Percentiles rank a stretch among this genome's conserved stretches.
phyloP scores from a whole-genome alignment of 345 rosid genomes.

The Pistacia vera region DNA sequence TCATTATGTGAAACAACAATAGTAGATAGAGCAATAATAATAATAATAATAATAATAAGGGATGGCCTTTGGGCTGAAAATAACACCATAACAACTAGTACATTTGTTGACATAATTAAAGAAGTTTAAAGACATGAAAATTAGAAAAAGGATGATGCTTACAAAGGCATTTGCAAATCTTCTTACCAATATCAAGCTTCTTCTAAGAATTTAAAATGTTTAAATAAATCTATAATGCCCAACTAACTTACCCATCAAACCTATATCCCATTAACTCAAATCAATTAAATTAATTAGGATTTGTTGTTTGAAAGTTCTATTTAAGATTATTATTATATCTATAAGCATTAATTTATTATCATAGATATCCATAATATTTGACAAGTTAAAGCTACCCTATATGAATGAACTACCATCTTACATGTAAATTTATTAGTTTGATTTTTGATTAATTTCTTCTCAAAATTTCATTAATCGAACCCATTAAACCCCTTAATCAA shows the following conservation, averaged over 20 bases:
- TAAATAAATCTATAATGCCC: background rate
- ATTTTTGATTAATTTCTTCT: too few relatives aligned
- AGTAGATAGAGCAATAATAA: background rate
- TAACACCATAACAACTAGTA: background rate
- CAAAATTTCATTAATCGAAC: too few relatives aligned
- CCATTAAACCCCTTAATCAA: too few relatives aligned
- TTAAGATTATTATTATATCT: too few relatives aligned
- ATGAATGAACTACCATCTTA: too few relatives aligned
- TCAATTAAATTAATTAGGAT: background rate
- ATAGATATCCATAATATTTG: too few relatives aligned
- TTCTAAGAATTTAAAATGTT: background rate
- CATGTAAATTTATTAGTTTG: too few relatives aligned
- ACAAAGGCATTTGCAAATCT: slow-evolving; percentile 10
- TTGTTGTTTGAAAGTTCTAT: background rate
- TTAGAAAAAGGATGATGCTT: slow-evolving; percentile 4
- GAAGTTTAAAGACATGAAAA: background rate
- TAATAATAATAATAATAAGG: background rate
- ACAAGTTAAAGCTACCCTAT: too few relatives aligned
- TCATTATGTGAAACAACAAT: background rate
- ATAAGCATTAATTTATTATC: too few relatives aligned
- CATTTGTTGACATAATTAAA: background rate
- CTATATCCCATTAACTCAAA: slow-evolving; percentile 4
- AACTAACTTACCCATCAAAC: slow-evolving; percentile 12
- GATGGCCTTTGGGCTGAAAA: background rate
- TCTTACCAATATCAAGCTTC: slow-evolving; percentile 6